Base-by-base conservation (phyloP, 2,329 filamentous ascomycete genomes). In the Calonectria pauciramosa region DNA sequence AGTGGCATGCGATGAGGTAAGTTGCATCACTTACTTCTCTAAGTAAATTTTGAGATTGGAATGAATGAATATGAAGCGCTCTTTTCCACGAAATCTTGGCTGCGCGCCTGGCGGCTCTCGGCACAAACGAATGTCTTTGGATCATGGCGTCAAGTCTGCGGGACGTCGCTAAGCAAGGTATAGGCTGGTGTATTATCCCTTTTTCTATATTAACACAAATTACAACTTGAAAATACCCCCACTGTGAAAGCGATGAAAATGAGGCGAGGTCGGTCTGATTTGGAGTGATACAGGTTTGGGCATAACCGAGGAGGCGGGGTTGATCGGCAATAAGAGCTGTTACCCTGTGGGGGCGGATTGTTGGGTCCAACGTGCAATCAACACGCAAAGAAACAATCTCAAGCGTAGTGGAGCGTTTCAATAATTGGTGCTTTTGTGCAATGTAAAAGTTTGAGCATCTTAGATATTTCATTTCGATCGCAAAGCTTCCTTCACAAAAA, bases 1-100 rank as follows among this genome's bases (percentile, higher is more conserved):
- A 56, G n/a, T 38, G 6, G 0, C 11, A 8, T 16, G 26, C 20
- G 9, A 41, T 60, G 1, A 9, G 6, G 8, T 5, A 14, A n/a
- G 28, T 16, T 38, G 26, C 38, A 8, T 3, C 13, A 26, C 71
- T 18, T 66, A 82, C 82, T 32, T 82, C 65, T 73, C 64, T 73
- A 4, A 84, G 76, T 28, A 84, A 59, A 18, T 76, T 38, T 49
- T 82, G 80, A 2, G 82, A 82, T 54, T 84, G 79, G 52, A 80
- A 78, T 51, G 81, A 77, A 49, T 83, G 82, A 30, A 84, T 71
- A 51, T 76, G 83, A 14, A 84, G 74, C 20, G n/a, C 20, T 14
- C 54, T 68, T 28, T 36, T 68, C 23, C 36, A 30, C 20, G n/a
- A 47, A 10, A 23, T 47, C 9, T 23, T 23, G 44, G 20, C 44